phyloP scores from a whole-genome alignment of 495 filamentous ascomycete species.

The Penicillium psychrofluorescens region DNA sequence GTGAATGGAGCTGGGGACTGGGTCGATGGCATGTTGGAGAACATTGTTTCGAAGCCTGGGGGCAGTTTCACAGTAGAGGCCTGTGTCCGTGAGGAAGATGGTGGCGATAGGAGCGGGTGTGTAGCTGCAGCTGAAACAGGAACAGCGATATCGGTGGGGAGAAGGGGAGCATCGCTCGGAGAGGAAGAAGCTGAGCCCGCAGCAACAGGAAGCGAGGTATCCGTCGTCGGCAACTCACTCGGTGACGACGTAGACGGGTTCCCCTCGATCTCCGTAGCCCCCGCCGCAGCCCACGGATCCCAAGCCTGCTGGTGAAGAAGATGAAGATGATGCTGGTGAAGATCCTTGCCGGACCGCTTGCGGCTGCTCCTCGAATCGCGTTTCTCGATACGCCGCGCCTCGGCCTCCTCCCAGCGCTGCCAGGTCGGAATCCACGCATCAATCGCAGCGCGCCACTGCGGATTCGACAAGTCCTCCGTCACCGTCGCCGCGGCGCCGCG shows the following conservation, averaged over 20 bases:
- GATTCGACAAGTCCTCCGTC: constrained; percentile 28
- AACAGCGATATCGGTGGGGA: neutral
- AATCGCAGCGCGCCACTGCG: constrained; percentile 31
- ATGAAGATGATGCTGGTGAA: too few species aligned
- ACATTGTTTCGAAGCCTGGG: constrained; percentile 34
- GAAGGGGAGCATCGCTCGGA: too few species aligned
- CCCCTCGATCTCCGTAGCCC: too few species aligned
- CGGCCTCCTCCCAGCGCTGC: constrained; percentile 33
- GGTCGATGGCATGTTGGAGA: constrained; percentile 10
- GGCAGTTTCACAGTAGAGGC: constrained; percentile 13
- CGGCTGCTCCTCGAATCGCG: constrained; percentile 15
- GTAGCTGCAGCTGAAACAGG: neutral
- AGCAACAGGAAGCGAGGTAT: too few species aligned
- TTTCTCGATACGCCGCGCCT: constrained; percentile 34
- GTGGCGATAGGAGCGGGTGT: neutral
- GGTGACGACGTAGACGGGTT: too few species aligned
- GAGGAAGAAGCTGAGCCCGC: too few species aligned
- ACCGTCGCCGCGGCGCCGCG: too few species aligned
- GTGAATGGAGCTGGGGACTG: neutral
- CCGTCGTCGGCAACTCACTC: too few species aligned
- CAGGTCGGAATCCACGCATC: constrained; percentile 40
- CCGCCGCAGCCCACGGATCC: too few species aligned
- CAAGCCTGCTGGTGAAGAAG: too few species aligned
- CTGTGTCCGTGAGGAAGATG: neutral
- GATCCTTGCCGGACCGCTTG: too few species aligned